These are phyloP conservation scores for Podospora tetraspora DNA, from an alignment of 495 filamentous ascomycete genomes.

Conservation along the genomic window DNA sequence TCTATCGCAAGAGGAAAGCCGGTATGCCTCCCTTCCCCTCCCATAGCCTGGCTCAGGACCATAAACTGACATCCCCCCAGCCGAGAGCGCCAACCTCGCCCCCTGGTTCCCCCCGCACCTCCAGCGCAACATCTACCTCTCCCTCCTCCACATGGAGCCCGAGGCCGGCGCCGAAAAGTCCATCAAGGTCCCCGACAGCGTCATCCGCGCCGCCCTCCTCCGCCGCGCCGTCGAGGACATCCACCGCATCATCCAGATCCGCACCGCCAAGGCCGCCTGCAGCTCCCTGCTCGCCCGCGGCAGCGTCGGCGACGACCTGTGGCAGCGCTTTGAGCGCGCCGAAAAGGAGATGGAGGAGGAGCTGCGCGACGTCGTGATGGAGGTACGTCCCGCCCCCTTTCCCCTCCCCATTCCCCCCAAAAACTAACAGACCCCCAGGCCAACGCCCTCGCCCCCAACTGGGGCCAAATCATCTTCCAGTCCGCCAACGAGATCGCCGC, in stretches of 20 bases:
- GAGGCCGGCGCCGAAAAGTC: conserved; percentile 61
- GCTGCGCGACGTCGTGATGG: conserved; percentile 83
- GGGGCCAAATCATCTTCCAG: conserved; percentile 95
- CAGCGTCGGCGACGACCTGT: conserved; percentile 92
- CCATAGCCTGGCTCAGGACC: no score
- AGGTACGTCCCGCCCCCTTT: conserved; percentile 51
- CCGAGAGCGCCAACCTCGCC: conserved; percentile 70
- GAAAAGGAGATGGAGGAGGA: conserved; percentile 99
- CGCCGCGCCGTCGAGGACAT: conserved; percentile 89
- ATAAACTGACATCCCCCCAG: conserved; percentile 36
- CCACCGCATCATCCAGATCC: conserved; percentile 76
- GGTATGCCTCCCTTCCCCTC: conserved; percentile 46
- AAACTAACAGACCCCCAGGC: conserved; percentile 45
- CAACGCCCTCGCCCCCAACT: conserved; percentile 77
- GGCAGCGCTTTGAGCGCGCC: conserved; percentile 83
- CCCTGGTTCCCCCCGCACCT: conserved; percentile 91
- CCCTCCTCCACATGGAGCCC: conserved; percentile 80
- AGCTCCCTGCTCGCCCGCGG: conserved; percentile 78
- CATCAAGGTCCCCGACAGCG: conserved; percentile 71
- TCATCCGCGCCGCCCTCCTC: conserved; percentile 85
- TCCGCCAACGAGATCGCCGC: conserved; percentile 76
- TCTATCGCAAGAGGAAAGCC: conserved; percentile 91
- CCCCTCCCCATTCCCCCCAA: neutral
- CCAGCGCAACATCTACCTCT: conserved; percentile 89
- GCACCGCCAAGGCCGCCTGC: conserved; percentile 78